These are phyloP conservation scores for Nemania sp. DNA, from an alignment of 2,329 filamentous ascomycete species.

Conservation along the genomic window DNA sequence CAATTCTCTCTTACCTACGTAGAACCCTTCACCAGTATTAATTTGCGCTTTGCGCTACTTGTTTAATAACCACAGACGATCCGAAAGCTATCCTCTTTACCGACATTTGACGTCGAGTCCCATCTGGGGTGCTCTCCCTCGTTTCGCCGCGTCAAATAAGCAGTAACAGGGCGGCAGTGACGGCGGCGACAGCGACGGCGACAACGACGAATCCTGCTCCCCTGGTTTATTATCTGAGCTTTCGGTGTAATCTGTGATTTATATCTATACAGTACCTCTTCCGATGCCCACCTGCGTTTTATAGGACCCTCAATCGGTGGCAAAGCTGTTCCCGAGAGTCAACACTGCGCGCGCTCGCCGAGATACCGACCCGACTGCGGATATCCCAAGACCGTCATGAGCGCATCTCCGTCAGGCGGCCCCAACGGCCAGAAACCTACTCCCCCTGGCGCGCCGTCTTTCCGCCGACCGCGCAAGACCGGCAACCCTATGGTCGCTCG, in stretches of 20 bases:
- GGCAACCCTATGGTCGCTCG: conserved; percentile 67
- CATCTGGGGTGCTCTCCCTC: too few species aligned
- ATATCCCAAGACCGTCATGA: conserved; percentile 40
- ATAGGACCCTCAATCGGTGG: conserved; percentile 10
- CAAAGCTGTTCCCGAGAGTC: conserved; percentile 10
- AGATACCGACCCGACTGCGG: not conserved
- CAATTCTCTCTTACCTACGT: not conserved
- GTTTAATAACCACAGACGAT: not conserved
- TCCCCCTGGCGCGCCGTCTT: conserved; percentile 47
- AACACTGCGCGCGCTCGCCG: conserved; percentile 9
- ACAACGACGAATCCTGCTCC: not conserved
- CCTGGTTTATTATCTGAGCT: too few species aligned
- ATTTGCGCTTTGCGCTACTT: not conserved
- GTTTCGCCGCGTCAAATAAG: not conserved
- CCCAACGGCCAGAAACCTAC: conserved; percentile 52
- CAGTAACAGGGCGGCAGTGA: not conserved
- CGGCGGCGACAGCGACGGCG: not conserved
- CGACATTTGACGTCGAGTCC: too few species aligned
- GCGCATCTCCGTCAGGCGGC: conserved; percentile 49
- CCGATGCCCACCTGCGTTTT: conserved; percentile 22
- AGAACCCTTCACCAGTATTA: not conserved
- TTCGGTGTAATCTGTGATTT: too few species aligned
- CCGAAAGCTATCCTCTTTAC: not conserved
- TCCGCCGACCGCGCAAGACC: conserved; percentile 51
- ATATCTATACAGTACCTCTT: not conserved